Percentiles rank a stretch among this genome's conserved stretches.
These are phyloP conservation scores for Chionographis japonica DNA, from an alignment of 106 monocot species.

Conservation along the genomic window DNA sequence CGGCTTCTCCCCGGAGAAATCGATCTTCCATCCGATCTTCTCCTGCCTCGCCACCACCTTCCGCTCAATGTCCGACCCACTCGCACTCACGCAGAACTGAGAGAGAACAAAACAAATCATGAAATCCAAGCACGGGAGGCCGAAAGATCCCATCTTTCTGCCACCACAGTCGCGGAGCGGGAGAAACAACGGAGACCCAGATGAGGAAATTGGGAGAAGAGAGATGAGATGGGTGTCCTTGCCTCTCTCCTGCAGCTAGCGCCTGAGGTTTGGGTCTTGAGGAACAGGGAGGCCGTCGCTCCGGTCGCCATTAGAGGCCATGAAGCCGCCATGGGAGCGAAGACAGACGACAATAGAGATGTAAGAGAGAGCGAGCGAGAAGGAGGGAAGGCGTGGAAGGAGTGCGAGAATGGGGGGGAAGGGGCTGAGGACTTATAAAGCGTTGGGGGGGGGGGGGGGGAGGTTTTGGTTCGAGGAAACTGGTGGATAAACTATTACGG, in stretches of 20 bases:
- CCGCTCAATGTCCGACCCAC: slow-evolving; percentile 14
- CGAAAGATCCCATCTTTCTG: not conserved
- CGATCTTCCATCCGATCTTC: slow-evolving; percentile 28
- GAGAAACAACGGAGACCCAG: not conserved
- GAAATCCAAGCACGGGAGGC: not conserved
- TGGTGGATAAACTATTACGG: too few relatives aligned
- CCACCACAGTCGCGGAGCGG: not conserved
- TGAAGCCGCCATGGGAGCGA: slow-evolving; percentile 17
- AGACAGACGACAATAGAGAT: slow-evolving; percentile 1
- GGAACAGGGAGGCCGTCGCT: slow-evolving; percentile 10
- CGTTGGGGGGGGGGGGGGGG: not conserved
- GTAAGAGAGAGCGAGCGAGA: slow-evolving; percentile 5
- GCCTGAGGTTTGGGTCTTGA: not conserved
- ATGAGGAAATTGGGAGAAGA: not conserved
- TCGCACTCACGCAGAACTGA: slow-evolving; percentile 39
- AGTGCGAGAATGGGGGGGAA: not conserved
- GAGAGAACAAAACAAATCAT: not conserved
- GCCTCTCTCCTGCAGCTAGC: slow-evolving; percentile 25
- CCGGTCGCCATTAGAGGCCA: slow-evolving; percentile 17
- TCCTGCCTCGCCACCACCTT: slow-evolving; percentile 32
- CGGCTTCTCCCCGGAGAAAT: slow-evolving; percentile 73
- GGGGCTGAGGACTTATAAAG: not conserved
- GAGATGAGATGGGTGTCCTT: not conserved
- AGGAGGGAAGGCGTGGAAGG: not conserved
- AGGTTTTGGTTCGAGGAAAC: too few relatives aligned